Evolutionary conservation across 305 asterid species (phyloP), one percentile per base, ranked within the genome.

Genomic region (Salvia sclarea): DNA sequence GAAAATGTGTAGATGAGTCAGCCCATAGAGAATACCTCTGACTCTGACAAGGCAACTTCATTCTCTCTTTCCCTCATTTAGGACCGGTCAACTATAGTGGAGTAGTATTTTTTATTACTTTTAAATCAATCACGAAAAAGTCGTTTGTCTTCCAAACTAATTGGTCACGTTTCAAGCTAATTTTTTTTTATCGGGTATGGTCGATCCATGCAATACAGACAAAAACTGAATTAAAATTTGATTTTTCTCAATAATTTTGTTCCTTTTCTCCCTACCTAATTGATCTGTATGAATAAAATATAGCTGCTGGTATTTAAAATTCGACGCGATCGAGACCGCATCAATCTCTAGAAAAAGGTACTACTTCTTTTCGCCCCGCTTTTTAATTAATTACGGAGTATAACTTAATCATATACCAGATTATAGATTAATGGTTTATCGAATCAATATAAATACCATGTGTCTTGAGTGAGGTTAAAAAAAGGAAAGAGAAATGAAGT

Each of bases 31-130:
- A 28, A 28, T 28, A 28, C 33, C 33, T 28, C 33, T 28, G 33
- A 28, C 21, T 8, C n/a, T 11, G 13, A 18, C 14, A 38, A 11
- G 6, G 5, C 25, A 54, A 11, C 17, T 25, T 28, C 24, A 30
- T 56, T 43, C 33, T 1, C 0, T 3, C 16, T 12, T 8, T 24
- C 37, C n/a, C 12, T 20, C 56, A 33, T 4, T 25, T 10, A 48
- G 38, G 61, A 44, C 64, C 55, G 49, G 75, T 71, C 70, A 71
- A 62, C 64, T 8, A 60, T 2, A 11, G 35, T 60, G 18, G 31
- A 21, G 8, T 12, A 4, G 6, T 60, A 41, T 9, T 59, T 3
- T 1, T 37, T 59, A 38, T 37, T 0, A 21, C 1, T 6, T 33
- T 37, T 58, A 33, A 11, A 0, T 2, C 20, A 9, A 38, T 60